Evolutionary conservation across 768 basidiomycete species (phyloP).

Genomic region (Lactarius vividus): DNA sequence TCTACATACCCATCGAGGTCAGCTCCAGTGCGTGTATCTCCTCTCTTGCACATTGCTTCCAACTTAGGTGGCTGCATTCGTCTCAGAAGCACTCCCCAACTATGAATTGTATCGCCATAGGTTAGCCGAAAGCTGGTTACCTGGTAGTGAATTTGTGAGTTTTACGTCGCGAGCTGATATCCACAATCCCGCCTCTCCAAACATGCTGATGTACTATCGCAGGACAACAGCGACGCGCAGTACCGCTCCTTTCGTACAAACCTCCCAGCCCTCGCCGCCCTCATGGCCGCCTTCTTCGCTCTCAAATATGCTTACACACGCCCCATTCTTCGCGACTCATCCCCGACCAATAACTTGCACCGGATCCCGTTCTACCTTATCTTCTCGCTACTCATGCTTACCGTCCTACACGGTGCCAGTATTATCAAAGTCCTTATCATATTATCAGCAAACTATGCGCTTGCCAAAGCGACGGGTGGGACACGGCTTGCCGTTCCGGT

Average conservation of each 20-base stretch:
- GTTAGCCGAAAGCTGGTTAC: conserved; percentile 77
- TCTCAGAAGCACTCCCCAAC: conserved; percentile 69
- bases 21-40: conserved; percentile 63
- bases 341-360: conserved; percentile 34
- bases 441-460: conserved; percentile 62
- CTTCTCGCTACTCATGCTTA: conserved; percentile 63
- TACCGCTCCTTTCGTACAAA: conserved; percentile 86
- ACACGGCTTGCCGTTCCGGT: conserved; percentile 48
- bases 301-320: conserved; percentile 52
- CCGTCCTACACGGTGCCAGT: conserved; percentile 79
- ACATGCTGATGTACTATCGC: not conserved
- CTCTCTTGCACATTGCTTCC: not conserved
- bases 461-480: conserved; percentile 48
- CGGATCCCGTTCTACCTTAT: conserved; percentile 57
- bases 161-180: no score
- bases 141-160: conserved; percentile 68
- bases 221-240: conserved; percentile 94
- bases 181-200: no score
- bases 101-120: conserved; percentile 55
- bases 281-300: conserved; percentile 53
- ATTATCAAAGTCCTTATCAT: conserved; percentile 75
- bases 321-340: conserved; percentile 27
- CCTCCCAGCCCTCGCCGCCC: conserved; percentile 56
- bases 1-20: conserved; percentile 67
- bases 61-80: conserved; percentile 9